A percentile compares a stretch with the other conserved stretches of the same genome.
Evolutionary conservation across 2,329 filamentous ascomycete species (phyloP).

Genomic region (Microdochium nivale): DNA sequence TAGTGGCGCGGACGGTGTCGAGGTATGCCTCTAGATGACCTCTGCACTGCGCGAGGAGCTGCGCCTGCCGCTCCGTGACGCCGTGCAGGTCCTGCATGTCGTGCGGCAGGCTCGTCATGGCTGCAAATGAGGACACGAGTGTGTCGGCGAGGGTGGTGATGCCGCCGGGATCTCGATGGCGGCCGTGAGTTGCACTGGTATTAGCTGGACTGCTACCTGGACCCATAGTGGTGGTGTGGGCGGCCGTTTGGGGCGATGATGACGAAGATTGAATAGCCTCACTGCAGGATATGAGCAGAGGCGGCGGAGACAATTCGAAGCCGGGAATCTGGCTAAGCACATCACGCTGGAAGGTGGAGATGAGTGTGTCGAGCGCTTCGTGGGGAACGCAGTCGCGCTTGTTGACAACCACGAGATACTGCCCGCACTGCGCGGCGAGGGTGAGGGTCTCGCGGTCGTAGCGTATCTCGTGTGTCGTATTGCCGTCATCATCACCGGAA

Average conservation of each 20-base stretch:
- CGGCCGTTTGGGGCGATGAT: not conserved
- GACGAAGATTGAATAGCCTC: slow-evolving; percentile 36
- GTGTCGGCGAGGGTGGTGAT: slow-evolving; percentile 60
- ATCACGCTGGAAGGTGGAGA: slow-evolving; percentile 27
- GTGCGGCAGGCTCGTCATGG: slow-evolving; percentile 61
- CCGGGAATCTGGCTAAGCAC: slow-evolving; percentile 30
- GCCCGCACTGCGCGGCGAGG: slow-evolving; percentile 38
- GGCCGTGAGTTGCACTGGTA: slow-evolving; percentile 13
- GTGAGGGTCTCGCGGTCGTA: slow-evolving; percentile 47
- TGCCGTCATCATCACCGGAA: slow-evolving; percentile 13
- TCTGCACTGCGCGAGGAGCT: slow-evolving; percentile 69
- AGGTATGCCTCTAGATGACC: slow-evolving; percentile 67
- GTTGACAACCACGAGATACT: slow-evolving; percentile 50
- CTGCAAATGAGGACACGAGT: slow-evolving; percentile 59
- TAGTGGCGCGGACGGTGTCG: slow-evolving; percentile 37
- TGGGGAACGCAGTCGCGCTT: slow-evolving; percentile 45
- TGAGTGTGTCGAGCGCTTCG: slow-evolving; percentile 24
- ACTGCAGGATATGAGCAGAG: slow-evolving; percentile 65
- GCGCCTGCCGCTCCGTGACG: slow-evolving; percentile 81
- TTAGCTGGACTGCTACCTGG: slow-evolving; percentile 6
- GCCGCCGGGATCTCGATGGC: slow-evolving; percentile 46
- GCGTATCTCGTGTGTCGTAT: slow-evolving; percentile 29
- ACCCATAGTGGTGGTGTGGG: slow-evolving; percentile 1
- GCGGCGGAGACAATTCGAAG: slow-evolving; percentile 23
- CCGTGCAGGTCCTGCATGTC: slow-evolving; percentile 79